phyloP scores from a whole-genome alignment of 139 green algal genomes.

The Asterochloris erici region DNA sequence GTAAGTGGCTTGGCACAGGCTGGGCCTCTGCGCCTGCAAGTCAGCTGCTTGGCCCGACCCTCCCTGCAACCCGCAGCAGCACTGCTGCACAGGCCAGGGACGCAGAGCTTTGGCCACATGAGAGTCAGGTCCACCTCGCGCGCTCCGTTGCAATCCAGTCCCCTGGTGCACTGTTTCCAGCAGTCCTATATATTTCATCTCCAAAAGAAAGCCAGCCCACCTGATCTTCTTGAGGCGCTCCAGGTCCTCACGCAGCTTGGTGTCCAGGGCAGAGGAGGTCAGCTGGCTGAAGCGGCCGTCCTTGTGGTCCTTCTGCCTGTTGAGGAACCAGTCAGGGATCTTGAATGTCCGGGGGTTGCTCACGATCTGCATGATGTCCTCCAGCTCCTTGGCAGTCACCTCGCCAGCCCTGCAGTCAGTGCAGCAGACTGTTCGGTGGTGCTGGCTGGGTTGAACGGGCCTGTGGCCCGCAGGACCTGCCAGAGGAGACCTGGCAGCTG shows the following conservation, averaged over 20 bases:
- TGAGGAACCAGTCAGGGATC: conserved; percentile 99
- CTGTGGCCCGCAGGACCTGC: too few relatives aligned
- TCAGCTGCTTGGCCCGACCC: too few relatives aligned
- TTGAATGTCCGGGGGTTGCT: conserved; percentile 98
- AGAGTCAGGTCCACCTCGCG: too few relatives aligned
- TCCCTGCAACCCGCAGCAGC: too few relatives aligned
- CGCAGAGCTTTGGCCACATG: too few relatives aligned
- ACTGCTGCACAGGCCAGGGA: too few relatives aligned
- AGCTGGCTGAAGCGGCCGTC: conserved; percentile 87
- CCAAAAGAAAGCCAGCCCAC: conserved; percentile 16
- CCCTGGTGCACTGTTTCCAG: too few relatives aligned
- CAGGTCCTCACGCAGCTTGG: conserved; percentile 93
- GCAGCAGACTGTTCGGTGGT: not conserved
- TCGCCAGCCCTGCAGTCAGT: conserved; percentile 75
- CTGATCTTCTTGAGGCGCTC: conserved; percentile 99
- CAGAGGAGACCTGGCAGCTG: too few relatives aligned
- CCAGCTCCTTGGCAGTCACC: conserved; percentile 93
- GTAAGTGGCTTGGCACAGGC: too few relatives aligned
- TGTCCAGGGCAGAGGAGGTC: conserved; percentile 85
- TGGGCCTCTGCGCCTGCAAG: too few relatives aligned
- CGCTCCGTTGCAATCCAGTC: too few relatives aligned
- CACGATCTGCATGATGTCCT: conserved; percentile 97
- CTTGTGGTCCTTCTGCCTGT: conserved; percentile 96
- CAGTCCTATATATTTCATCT: too few relatives aligned
- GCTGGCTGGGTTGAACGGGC: not conserved